phyloP scores from a whole-genome alignment of 2,329 filamentous ascomycete genomes.

The Berkeleyomyces rouxiae region DNA sequence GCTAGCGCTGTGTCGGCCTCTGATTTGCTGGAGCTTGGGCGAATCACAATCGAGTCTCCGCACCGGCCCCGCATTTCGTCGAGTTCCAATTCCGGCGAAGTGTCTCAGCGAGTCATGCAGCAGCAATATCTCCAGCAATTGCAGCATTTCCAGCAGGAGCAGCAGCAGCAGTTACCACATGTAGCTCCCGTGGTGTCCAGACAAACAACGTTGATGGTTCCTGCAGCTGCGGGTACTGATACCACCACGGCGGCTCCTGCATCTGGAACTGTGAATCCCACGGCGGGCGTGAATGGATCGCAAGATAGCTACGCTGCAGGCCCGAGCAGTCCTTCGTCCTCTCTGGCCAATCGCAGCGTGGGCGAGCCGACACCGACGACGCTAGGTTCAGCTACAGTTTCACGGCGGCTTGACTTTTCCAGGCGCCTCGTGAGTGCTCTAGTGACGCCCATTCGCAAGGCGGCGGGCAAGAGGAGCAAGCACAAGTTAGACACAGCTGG shows the following conservation, averaged over 20 bases:
- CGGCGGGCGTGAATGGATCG: no score
- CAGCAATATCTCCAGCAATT: neutral
- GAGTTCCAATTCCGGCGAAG: neutral
- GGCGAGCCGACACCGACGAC: no score
- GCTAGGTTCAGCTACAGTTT: neutral
- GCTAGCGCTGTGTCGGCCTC: neutral
- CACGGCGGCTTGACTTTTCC: neutral
- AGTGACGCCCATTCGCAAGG: constrained; percentile 3
- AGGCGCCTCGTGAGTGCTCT: constrained; percentile 5
- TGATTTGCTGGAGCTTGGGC: constrained; percentile 6
- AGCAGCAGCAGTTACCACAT: neutral
- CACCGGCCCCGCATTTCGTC: constrained; percentile 4
- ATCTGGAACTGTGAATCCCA: neutral
- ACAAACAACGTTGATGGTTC: neutral
- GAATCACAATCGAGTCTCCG: constrained; percentile 8
- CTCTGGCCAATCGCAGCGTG: no score
- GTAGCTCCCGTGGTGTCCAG: neutral
- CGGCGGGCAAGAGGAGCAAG: neutral
- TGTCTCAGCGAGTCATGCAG: neutral
- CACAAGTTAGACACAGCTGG: neutral
- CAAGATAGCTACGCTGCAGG: no score
- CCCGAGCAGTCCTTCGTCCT: no score
- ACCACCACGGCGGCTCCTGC: neutral
- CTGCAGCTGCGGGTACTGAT: neutral
- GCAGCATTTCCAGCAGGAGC: neutral